phyloP scores from a whole-genome alignment of 352 stramenopile species.

The Aphanomyces astaci region DNA sequence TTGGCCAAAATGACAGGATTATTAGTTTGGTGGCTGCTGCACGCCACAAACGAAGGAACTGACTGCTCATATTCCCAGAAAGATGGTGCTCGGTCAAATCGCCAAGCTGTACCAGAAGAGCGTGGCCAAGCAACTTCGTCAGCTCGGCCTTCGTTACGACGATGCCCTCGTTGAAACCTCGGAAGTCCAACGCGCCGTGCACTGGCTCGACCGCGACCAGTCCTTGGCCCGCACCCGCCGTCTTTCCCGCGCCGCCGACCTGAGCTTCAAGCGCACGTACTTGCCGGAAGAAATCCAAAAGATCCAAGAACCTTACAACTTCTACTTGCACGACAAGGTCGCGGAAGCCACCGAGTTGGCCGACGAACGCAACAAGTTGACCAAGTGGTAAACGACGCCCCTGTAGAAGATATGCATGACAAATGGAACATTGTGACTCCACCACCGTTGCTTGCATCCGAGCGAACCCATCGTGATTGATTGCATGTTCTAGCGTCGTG shows the following conservation, averaged over 20 bases:
- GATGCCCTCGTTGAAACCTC: slow-evolving; percentile 75
- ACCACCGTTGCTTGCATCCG: not conserved
- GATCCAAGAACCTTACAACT: slow-evolving; percentile 75
- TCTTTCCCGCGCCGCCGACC: slow-evolving; percentile 73
- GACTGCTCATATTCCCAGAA: slow-evolving; percentile 17
- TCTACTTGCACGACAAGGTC: slow-evolving; percentile 59
- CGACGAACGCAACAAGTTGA: slow-evolving; percentile 68
- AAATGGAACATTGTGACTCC: not conserved
- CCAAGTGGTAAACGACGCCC: slow-evolving; percentile 56
- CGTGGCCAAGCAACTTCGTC: slow-evolving; percentile 61
- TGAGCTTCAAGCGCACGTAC: slow-evolving; percentile 78
- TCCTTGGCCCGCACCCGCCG: slow-evolving; percentile 69
- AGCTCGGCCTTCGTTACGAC: slow-evolving; percentile 86
- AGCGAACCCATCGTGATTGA: too few relatives aligned
- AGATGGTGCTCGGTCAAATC: slow-evolving; percentile 20
- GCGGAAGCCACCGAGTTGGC: slow-evolving; percentile 47
- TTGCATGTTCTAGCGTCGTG: too few relatives aligned
- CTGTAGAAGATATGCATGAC: not conserved
- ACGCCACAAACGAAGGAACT: slow-evolving; percentile 18
- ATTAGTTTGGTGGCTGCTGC: slow-evolving; percentile 13
- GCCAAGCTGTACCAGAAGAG: slow-evolving; percentile 70
- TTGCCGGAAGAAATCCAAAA: slow-evolving; percentile 79
- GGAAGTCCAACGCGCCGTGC: slow-evolving; percentile 67
- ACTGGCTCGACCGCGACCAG: slow-evolving; percentile 72
- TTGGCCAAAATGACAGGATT: slow-evolving; percentile 12